Evolutionary conservation across 805 yeast species (phyloP), one percentile per base, ranked within the genome.

Genomic region (Brettanomyces nanus): DNA sequence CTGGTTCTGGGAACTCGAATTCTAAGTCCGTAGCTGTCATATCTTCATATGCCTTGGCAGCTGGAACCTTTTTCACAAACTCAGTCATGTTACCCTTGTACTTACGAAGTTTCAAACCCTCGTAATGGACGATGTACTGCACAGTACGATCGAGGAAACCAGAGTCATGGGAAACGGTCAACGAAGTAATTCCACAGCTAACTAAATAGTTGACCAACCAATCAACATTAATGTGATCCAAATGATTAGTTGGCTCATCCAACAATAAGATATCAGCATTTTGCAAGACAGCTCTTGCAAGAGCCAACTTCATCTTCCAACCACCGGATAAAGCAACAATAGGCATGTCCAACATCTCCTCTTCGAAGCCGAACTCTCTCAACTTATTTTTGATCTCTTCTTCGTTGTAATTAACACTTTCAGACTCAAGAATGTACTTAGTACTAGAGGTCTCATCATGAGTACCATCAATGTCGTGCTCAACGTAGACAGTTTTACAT

Each of bases 211-310:
- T 84, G 70, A 85, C 95, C 73, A 92, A 82, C 98, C 98, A 92
- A 64, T 95, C 96, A 63, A 92, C 98, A 74, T 92, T 92, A 61
- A 89, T 97, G 60, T 96, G 89, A 75, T 92, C 98, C 84, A 92
- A 85, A 78, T 92, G 98, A 85, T 90, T 90, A 65, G 98, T 90
- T 74, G 98, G 98, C 80, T 90, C 98, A 77, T 90, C 98, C 69
- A 90, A 82, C 71, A 90, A 77, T 69, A 90, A 77, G 65, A 90
- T 92, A 71, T 85, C 95, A 62, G 98, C 97, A 73, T 89, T 89
- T 79, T 85, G 85, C 73, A 90, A 80, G 62, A 90, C 97, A 63
- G 98, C 98, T 75, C 97, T 86, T 58, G 98, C 97, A 62, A 90
- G 79, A 65, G 97, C 97, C 69, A 90, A 80, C 75, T 92, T 92